Evolutionary conservation across 441 rosid species (phyloP).

Genomic region (Omphalea diandra): DNA sequence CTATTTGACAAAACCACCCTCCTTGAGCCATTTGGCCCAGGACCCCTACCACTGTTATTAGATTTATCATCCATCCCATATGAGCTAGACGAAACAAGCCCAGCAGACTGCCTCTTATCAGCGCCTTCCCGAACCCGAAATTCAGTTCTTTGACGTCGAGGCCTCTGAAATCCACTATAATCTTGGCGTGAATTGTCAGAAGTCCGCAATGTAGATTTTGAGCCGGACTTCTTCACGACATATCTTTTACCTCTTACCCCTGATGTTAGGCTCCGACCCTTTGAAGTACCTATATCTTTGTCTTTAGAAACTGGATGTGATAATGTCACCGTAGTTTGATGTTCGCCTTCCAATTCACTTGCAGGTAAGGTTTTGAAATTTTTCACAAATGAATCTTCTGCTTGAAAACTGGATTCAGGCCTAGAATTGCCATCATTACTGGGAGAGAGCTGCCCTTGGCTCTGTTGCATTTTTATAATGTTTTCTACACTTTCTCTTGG

Average conservation of each 20-base stretch:
- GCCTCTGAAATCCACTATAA: conserved; percentile 57
- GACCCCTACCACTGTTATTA: conserved; percentile 45
- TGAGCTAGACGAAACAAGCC: conserved; percentile 35
- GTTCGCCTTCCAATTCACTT: conserved; percentile 46
- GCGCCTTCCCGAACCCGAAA: conserved; percentile 70
- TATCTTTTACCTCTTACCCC: conserved; percentile 51
- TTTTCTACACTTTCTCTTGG: conserved; percentile 36
- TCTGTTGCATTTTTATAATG: conserved; percentile 33
- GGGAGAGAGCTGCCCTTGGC: conserved; percentile 39
- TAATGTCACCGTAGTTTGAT: conserved; percentile 33
- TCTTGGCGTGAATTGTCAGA: conserved; percentile 57
- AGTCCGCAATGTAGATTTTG: conserved; percentile 45
- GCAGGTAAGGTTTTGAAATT: conserved; percentile 32
- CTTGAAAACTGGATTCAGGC: conserved; percentile 36
- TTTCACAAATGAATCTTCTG: conserved; percentile 36
- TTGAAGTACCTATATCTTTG: conserved; percentile 34
- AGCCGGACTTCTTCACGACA: conserved; percentile 52
- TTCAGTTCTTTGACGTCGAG: conserved; percentile 61
- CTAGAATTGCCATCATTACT: conserved; percentile 27
- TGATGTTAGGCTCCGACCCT: conserved; percentile 39
- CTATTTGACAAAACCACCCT: conserved; percentile 53
- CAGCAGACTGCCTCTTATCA: conserved; percentile 39
- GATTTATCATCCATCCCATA: conserved; percentile 49
- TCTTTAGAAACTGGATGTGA: conserved; percentile 35
- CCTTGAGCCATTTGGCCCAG: conserved; percentile 45